Percentiles rank a stretch among this genome's conserved stretches.
Conservation (phyloP, 2,329 filamentous ascomycete species). For the Bipolaris bicolor region DNA sequence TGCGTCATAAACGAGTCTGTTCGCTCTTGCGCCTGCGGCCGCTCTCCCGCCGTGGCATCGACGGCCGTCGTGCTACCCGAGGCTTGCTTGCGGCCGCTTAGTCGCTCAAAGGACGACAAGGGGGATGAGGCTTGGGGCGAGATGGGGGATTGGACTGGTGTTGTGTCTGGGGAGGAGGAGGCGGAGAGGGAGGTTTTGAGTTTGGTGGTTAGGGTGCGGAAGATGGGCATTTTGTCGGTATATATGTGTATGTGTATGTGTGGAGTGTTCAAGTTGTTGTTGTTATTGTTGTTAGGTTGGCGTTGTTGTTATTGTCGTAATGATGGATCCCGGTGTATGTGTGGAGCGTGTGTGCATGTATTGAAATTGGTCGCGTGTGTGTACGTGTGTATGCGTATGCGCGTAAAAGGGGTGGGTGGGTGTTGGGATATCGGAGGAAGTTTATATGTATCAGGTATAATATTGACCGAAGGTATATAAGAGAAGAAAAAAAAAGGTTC, state of each 20-base stretch:
- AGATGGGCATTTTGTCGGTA: conserved; percentile 36
- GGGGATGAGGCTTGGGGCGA: conserved; percentile 21
- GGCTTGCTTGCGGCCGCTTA: conserved; percentile 30
- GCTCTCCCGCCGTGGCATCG: conserved; percentile 13
- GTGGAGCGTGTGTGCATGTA: conserved; percentile 10
- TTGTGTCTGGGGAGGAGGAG: conserved; percentile 31
- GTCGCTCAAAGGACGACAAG: conserved; percentile 29
- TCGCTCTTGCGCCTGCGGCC: conserved; percentile 22
- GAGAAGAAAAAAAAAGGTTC: too few species aligned
- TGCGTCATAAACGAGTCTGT: conserved; percentile 30
- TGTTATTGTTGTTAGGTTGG: conserved; percentile 2
- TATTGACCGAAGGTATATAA: too few species aligned
- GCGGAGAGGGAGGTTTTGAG: conserved; percentile 39
- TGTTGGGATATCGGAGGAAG: background rate
- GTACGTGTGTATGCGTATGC: background rate
- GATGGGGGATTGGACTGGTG: conserved; percentile 20
- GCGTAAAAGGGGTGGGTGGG: background rate
- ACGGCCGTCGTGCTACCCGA: background rate
- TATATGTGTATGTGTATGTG: background rate
- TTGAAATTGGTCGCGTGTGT: background rate
- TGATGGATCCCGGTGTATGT: background rate
- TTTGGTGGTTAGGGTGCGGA: conserved; percentile 39
- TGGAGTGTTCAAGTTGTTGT: background rate
- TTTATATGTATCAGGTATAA: too few species aligned
- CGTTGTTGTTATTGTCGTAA: background rate